Evolutionary conservation across 441 rosid genomes (phyloP).

Genomic region (Gossypium trilobum): DNA sequence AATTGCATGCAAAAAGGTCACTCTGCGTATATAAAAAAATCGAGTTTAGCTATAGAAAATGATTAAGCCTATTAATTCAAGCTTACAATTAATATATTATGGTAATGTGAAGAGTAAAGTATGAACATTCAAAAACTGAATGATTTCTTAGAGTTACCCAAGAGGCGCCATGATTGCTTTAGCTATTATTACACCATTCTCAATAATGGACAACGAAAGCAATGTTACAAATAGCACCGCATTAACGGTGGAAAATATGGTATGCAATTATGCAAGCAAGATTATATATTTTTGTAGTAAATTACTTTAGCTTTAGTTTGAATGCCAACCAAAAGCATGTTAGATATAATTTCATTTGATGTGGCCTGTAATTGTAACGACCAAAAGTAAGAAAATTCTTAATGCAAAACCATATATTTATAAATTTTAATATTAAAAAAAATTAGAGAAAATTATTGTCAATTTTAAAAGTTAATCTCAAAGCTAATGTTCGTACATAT

Average conservation of each 20-base stretch:
- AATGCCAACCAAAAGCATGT: background rate
- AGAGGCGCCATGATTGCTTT: background rate
- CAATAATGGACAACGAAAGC: background rate
- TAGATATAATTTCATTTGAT: no score
- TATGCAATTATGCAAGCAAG: background rate
- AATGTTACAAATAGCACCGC: no score
- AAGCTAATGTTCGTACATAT: no score
- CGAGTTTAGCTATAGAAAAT: background rate
- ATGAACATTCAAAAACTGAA: background rate
- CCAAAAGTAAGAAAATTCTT: no score
- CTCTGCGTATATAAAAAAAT: no score
- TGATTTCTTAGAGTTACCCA: background rate
- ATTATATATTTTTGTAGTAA: background rate
- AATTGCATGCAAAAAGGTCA: background rate
- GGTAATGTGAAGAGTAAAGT: background rate
- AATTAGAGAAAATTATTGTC: no score
- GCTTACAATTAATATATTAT: background rate
- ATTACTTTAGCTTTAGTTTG: no score
- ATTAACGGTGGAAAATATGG: background rate
- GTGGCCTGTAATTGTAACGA: no score
- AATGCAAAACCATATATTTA: no score
- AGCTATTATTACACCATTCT: background rate
- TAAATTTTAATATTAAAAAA: no score
- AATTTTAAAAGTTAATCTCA: no score
- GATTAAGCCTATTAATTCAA: background rate